Evolutionary conservation across 495 filamentous ascomycete species (phyloP).

Genomic region (Extremus antarcticus): DNA sequence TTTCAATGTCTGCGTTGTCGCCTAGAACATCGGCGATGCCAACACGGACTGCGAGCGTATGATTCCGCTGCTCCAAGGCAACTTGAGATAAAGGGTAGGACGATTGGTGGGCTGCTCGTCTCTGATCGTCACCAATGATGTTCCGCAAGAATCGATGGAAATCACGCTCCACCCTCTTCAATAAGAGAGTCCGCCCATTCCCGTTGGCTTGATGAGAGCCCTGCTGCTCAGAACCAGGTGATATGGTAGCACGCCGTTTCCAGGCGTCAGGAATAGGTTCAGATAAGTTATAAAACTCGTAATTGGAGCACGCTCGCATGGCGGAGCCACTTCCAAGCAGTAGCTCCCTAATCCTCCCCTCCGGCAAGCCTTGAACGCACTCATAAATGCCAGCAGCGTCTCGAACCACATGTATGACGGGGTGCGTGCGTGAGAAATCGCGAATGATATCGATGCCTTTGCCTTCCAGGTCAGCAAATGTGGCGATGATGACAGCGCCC

Average conservation of each 20-base stretch:
- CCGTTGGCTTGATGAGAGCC: slow-evolving; percentile 29
- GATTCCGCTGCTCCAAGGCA: slow-evolving; percentile 51
- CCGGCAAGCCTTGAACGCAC: slow-evolving; percentile 51
- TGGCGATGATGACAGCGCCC: slow-evolving; percentile 64
- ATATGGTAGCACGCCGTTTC: neutral
- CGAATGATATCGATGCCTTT: slow-evolving; percentile 29
- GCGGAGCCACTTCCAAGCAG: slow-evolving; percentile 44
- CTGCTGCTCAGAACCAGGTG: slow-evolving; percentile 18
- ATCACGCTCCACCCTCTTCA: slow-evolving; percentile 64
- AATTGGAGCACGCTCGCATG: slow-evolving; percentile 58
- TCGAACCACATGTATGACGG: slow-evolving; percentile 63
- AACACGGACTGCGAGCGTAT: slow-evolving; percentile 55
- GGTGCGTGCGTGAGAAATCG: slow-evolving; percentile 45
- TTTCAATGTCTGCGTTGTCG: slow-evolving; percentile 44
- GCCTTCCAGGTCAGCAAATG: slow-evolving; percentile 43
- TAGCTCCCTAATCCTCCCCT: slow-evolving; percentile 36
- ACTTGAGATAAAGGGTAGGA: slow-evolving; percentile 62
- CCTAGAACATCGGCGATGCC: slow-evolving; percentile 50
- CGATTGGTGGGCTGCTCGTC: slow-evolving; percentile 44
- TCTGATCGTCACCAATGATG: slow-evolving; percentile 48
- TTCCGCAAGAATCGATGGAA: slow-evolving; percentile 57
- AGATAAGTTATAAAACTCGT: slow-evolving; percentile 60
- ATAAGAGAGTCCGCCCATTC: slow-evolving; percentile 45
- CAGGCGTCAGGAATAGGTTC: neutral
- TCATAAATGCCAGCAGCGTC: slow-evolving; percentile 54